Evolutionary conservation across 495 filamentous ascomycete species (phyloP).

Genomic region (Podospora didyma): DNA sequence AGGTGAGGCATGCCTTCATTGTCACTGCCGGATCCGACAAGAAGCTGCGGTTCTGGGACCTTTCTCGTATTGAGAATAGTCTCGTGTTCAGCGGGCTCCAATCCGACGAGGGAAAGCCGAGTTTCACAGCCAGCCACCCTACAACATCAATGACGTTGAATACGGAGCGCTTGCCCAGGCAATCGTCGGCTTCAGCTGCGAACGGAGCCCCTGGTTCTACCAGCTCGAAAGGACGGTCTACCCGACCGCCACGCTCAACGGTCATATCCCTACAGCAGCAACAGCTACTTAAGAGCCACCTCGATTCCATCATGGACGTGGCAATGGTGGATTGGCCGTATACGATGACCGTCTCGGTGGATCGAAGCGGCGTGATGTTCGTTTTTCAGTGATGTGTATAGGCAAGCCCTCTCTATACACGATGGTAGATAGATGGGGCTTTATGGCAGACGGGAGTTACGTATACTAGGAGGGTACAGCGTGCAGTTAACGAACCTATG

Average conservation of each 20-base stretch:
- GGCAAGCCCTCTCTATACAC: too few relatives aligned
- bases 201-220: constrained; percentile 24
- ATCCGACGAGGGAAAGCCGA: constrained; percentile 63
- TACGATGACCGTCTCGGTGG: constrained; percentile 86
- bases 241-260: constrained; percentile 66
- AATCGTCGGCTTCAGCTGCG: constrained; percentile 35
- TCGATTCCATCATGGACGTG: constrained; percentile 87
- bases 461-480: too few relatives aligned
- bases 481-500: too few relatives aligned
- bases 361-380: constrained; percentile 88
- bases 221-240: constrained; percentile 20
- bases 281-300: constrained; percentile 75
- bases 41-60: constrained; percentile 92
- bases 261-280: constrained; percentile 87
- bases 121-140: constrained; percentile 68
- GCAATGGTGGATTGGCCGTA: constrained; percentile 84
- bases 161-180: constrained; percentile 61
- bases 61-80: constrained; percentile 66
- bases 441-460: too few relatives aligned
- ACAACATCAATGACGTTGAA: constrained; percentile 64
- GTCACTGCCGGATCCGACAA: constrained; percentile 85
- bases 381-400: constrained; percentile 55
- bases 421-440: too few relatives aligned
- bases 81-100: constrained; percentile 75
- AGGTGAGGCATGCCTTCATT: constrained; percentile 63